Conservation (phyloP, 805 yeast species). For the Candida loeiensis region DNA sequence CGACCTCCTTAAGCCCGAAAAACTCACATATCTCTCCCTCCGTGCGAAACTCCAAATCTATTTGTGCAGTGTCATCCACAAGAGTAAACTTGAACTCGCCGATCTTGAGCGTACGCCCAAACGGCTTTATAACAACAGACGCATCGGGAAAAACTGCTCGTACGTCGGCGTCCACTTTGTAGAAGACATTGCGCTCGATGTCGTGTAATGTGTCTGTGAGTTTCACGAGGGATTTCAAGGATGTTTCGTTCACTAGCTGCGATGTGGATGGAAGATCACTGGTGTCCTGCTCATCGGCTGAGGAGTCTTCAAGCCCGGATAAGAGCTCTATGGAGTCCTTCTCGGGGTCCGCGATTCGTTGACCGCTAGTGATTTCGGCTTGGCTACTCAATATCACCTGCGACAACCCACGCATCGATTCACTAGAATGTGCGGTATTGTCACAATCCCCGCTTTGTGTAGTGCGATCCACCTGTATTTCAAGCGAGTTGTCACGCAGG, state of each 20-base stretch:
- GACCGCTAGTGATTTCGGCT: constrained; percentile 9
- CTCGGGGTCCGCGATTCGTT: background rate
- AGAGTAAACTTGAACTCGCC: constrained; percentile 22
- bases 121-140: constrained; percentile 27
- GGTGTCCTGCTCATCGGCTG: background rate
- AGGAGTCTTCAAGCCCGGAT: background rate
- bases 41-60: constrained; percentile 20
- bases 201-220: constrained; percentile 11
- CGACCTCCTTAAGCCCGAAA: constrained; percentile 16
- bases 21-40: constrained; percentile 25
- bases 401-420: background rate
- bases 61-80: constrained; percentile 9
- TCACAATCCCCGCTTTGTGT: background rate
- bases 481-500: background rate
- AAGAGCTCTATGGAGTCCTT: background rate
- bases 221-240: background rate
- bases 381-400: constrained; percentile 8
- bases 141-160: constrained; percentile 18
- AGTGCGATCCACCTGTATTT: background rate
- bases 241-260: background rate
- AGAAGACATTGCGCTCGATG: constrained; percentile 12
- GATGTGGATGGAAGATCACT: background rate
- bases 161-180: constrained; percentile 18
- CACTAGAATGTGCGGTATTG: background rate
- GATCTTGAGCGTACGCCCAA: constrained; percentile 25